Evolutionary conservation across 2,329 filamentous ascomycete species (phyloP), one percentile per base, ranked within the genome.

Genomic region (Cryphonectria parasitica): DNA sequence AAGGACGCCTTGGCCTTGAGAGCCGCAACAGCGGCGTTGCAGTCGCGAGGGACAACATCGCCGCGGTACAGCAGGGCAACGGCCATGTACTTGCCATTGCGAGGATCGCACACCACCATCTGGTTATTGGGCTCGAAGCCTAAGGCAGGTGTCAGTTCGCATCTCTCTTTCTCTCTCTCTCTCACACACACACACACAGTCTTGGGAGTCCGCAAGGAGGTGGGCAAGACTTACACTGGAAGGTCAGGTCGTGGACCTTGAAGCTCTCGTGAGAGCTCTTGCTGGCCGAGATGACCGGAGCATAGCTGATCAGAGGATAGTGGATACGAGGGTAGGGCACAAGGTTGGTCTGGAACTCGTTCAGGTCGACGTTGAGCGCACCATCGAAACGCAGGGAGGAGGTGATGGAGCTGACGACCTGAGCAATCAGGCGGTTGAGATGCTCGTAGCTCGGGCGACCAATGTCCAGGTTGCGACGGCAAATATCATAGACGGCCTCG

Each of bases 231-330:
- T 78, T 85, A 92, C 90, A 92, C 81, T 92, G 90, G 83, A 91
- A 89, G 78, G 90, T 92, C 74, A 92, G 83, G 75, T 96, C 93
- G 73, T 89, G 87, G 69, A 94, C 91, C 86, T 93, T 94, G 89
- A 95, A 95, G 85, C 91, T 93, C 85, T 96, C 93, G 79, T 96
- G 93, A 64, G 90, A 88, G 81, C 91, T 93, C 88, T 92, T 93
- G 84, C 88, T 86, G 71, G 89, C 89, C 31, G 90, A 92, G 74
- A 92, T 86, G 75, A 92, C 90, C 43, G 90, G 90, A 15, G 90
- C 89, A 78, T 92, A 92, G 83, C 88, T 90, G 83, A 92, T 91
- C 63, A 92, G 82, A 67, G 90, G 90, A 81, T 91, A 92, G 84
- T 92, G 90, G 75, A 92, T 92, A 80, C 90, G 89, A 49, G 90